Conservation (phyloP, 306 rosid genomes). For the Phaseolus lunatus region DNA sequence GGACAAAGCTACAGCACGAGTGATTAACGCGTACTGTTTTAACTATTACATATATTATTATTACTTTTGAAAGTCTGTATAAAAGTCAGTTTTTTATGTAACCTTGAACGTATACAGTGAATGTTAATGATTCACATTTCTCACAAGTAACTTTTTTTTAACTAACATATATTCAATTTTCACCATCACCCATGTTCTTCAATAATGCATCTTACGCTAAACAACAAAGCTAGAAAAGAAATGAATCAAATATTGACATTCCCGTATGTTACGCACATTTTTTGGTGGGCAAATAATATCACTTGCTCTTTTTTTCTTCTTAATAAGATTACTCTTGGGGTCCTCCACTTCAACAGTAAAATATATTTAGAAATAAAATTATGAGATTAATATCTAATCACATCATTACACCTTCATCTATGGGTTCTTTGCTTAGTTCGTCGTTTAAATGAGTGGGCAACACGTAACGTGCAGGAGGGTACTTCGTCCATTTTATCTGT, state of each 20-base stretch:
- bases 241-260: neutral
- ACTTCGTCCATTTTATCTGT: neutral
- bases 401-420: neutral
- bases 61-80: too few species aligned
- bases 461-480: neutral
- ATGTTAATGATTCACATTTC: too few species aligned
- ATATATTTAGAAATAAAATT: neutral
- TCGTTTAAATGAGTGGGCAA: neutral
- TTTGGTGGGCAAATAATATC: neutral
- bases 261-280: neutral
- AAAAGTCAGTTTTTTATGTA: too few species aligned
- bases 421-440: neutral
- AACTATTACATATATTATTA: too few species aligned
- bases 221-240: neutral
- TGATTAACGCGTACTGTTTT: too few species aligned
- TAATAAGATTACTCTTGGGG: neutral
- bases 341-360: neutral
- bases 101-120: too few species aligned
- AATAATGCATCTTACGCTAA: neutral
- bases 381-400: neutral
- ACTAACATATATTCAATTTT: neutral
- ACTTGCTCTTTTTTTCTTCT: neutral
- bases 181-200: neutral
- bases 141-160: too few species aligned
- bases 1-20: too few species aligned